Evolutionary conservation across 2,329 filamentous ascomycete species (phyloP).

Genomic region (Xylaria sp.): DNA sequence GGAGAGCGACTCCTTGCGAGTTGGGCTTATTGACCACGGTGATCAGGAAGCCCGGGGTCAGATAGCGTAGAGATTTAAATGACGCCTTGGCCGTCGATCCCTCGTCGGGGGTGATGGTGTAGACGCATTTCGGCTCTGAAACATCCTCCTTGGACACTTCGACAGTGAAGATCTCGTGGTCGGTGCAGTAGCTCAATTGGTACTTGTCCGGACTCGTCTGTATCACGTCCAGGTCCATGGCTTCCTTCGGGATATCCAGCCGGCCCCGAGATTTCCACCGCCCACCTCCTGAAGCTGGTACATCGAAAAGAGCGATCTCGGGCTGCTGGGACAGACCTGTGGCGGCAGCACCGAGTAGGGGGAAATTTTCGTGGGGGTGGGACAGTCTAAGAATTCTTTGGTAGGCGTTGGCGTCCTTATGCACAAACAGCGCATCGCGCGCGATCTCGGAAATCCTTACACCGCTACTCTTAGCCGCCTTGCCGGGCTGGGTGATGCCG

Average conservation of each 20-base stretch:
- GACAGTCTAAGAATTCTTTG: conserved; percentile 62
- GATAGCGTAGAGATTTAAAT: conserved; percentile 62
- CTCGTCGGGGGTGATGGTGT: conserved; percentile 54
- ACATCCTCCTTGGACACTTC: conserved; percentile 47
- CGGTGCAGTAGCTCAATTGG: conserved; percentile 77
- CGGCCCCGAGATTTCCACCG: conserved; percentile 53
- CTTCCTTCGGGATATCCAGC: conserved; percentile 57
- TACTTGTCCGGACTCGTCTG: conserved; percentile 66
- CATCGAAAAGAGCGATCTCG: conserved; percentile 81
- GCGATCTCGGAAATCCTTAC: conserved; percentile 55
- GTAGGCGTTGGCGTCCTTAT: conserved; percentile 57
- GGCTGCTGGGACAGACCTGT: conserved; percentile 75
- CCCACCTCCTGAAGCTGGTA: conserved; percentile 56
- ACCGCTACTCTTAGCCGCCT: conserved; percentile 40
- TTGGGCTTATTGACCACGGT: conserved; percentile 62
- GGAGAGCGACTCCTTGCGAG: conserved; percentile 58
- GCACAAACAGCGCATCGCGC: conserved; percentile 55
- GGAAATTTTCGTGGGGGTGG: conserved; percentile 52
- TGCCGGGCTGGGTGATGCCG: conserved; percentile 51
- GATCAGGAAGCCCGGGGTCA: conserved; percentile 60
- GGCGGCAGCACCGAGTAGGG: conserved; percentile 75
- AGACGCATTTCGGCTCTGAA: conserved; percentile 57
- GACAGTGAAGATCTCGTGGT: conserved; percentile 72
- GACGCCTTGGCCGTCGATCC: conserved; percentile 49
- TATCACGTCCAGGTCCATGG: conserved; percentile 70